These are phyloP conservation scores for Aurantiochytrium sp. DNA, from an alignment of 108 stramenopile species.

Conservation along the genomic window DNA sequence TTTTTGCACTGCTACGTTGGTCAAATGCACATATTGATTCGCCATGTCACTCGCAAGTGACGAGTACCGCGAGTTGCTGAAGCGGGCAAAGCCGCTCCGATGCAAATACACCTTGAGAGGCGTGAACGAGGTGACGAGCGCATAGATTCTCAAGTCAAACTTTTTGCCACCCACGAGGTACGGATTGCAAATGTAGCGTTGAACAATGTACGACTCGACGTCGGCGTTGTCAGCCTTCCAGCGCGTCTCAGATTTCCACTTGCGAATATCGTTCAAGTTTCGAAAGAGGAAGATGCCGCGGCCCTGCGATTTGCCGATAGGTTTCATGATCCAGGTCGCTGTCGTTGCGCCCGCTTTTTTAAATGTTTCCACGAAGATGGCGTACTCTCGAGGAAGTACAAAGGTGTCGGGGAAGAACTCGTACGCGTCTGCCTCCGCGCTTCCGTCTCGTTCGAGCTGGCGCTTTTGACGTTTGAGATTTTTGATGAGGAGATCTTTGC, in stretches of 20 bases:
- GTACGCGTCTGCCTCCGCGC: conserved; percentile 26
- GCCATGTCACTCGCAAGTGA: conserved; percentile 30
- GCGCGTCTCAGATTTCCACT: conserved; percentile 50
- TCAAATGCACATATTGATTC: conserved; percentile 48
- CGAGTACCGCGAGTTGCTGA: conserved; percentile 31
- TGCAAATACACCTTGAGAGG: conserved; percentile 49
- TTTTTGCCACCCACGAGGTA: conserved; percentile 59
- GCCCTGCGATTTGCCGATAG: conserved; percentile 56
- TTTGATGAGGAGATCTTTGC: conserved; percentile 51
- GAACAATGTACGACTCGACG: conserved; percentile 58
- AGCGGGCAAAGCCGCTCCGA: conserved; percentile 44
- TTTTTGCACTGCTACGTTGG: conserved; percentile 62
- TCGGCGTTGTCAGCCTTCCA: conserved; percentile 39
- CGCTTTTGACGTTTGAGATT: conserved; percentile 46
- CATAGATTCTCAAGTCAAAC: conserved; percentile 58
- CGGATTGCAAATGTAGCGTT: conserved; percentile 56
- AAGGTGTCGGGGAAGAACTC: conserved; percentile 50
- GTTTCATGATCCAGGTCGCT: conserved; percentile 64
- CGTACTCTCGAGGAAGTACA: conserved; percentile 53
- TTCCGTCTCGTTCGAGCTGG: conserved; percentile 30
- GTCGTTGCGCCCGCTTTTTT: conserved; percentile 21
- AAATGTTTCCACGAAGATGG: conserved; percentile 47
- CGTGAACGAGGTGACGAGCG: conserved; percentile 52
- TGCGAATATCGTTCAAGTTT: conserved; percentile 43
- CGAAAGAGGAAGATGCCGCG: conserved; percentile 57